Evolutionary conservation across 768 basidiomycete species (phyloP).

Genomic region (Chalciporus pseudorubinellus): DNA sequence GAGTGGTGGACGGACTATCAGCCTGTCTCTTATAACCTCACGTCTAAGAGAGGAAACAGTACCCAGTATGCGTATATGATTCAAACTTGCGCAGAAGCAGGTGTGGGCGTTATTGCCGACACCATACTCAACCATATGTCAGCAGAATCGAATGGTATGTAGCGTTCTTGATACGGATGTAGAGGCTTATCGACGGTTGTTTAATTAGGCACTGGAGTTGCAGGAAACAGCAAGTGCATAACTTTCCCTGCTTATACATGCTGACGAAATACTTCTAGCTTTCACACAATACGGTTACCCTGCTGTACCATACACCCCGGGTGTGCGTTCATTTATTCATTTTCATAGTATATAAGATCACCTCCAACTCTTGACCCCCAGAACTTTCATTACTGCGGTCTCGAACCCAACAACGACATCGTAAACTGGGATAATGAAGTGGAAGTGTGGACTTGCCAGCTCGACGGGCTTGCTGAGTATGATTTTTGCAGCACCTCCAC

Average conservation of each 20-base stretch:
- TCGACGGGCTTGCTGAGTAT: slow-evolving; percentile 40
- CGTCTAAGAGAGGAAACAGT: slow-evolving; percentile 63
- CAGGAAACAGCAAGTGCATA: neutral
- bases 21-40: slow-evolving; percentile 62
- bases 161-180: slow-evolving; percentile 31
- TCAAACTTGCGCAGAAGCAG: slow-evolving; percentile 36
- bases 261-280: neutral
- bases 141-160: slow-evolving; percentile 23
- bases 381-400: slow-evolving; percentile 63
- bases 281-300: neutral
- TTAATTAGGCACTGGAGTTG: neutral
- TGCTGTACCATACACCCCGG: neutral
- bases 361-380: neutral
- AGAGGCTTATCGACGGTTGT: neutral
- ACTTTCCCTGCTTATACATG: neutral
- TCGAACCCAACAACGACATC: slow-evolving; percentile 51
- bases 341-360: neutral
- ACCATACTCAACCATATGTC: slow-evolving; percentile 71
- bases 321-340: neutral
- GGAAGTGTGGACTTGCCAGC: slow-evolving; percentile 48
- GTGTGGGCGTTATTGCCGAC: slow-evolving; percentile 38
- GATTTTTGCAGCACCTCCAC: slow-evolving; percentile 4
- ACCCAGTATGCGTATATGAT: slow-evolving; percentile 46
- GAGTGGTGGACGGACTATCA: slow-evolving; percentile 81
- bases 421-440: slow-evolving; percentile 49